A percentile compares a stretch with the other conserved stretches of the same genome.
Conservation (phyloP, 2,329 filamentous ascomycete genomes). For the Colletotrichum phormii region DNA sequence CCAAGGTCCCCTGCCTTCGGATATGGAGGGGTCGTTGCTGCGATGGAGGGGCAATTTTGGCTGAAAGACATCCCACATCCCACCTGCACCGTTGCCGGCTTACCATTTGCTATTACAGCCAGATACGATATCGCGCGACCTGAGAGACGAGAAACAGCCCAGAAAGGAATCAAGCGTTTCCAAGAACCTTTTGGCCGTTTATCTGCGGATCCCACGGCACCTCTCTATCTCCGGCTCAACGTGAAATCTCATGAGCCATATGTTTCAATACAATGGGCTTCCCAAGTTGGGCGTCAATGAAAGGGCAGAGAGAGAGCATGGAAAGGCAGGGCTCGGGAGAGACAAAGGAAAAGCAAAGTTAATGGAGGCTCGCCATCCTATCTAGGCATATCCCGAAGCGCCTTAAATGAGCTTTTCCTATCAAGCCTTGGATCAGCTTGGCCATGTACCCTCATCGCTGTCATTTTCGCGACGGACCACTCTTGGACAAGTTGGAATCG, state of each 20-base stretch:
- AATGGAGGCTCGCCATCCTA: neutral
- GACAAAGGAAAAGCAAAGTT: neutral
- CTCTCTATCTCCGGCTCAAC: neutral
- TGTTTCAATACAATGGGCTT: neutral
- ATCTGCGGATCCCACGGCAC: neutral
- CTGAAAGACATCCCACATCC: conserved; percentile 29
- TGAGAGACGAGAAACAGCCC: conserved; percentile 5
- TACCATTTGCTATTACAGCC: conserved; percentile 42
- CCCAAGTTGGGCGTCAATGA: conserved; percentile 2
- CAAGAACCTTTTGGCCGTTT: neutral
- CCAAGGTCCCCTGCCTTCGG: conserved; percentile 7
- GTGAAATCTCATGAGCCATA: neutral
- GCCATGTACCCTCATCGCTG: conserved; percentile 18
- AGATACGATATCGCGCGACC: conserved; percentile 27
- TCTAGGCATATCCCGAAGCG: neutral
- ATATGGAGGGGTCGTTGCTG: conserved; percentile 32
- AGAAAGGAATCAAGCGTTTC: neutral
- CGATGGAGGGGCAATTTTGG: conserved; percentile 29
- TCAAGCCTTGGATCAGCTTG: conserved; percentile 9
- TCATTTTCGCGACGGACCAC: conserved; percentile 18
- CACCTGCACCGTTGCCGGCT: conserved; percentile 41
- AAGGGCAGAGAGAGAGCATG: neutral
- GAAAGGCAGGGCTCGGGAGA: neutral
- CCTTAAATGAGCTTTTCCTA: conserved; percentile 4
- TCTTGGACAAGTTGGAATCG: neutral